These are phyloP conservation scores for Beauveria pseudobassiana DNA, from an alignment of 2,329 filamentous ascomycete genomes.

Conservation along the genomic window DNA sequence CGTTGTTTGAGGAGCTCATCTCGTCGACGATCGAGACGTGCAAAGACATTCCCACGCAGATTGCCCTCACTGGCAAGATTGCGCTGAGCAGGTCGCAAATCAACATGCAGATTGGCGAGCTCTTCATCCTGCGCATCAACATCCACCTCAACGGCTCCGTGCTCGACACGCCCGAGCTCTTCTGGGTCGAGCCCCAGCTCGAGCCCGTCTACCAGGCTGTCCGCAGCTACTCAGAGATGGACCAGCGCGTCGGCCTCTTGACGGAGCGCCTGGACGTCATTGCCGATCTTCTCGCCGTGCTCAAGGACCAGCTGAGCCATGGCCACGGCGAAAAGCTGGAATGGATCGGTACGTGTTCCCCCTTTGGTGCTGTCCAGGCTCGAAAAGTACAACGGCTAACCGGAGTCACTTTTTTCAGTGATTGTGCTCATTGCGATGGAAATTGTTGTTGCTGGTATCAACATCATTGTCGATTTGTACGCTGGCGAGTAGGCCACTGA, in stretches of 20 bases:
- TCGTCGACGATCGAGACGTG: constrained; percentile 89
- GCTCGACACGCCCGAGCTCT: constrained; percentile 91
- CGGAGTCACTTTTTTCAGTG: constrained; percentile 43
- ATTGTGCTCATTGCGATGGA: constrained; percentile 94
- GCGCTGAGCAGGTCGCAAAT: constrained; percentile 81
- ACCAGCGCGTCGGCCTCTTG: constrained; percentile 81
- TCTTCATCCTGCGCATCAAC: constrained; percentile 95
- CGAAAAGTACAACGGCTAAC: constrained; percentile 12
- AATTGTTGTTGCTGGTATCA: constrained; percentile 85
- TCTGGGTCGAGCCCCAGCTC: constrained; percentile 96
- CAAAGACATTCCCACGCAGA: constrained; percentile 87
- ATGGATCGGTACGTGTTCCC: constrained; percentile 67
- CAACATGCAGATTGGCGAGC: constrained; percentile 98
- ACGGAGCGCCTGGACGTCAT: constrained; percentile 89
- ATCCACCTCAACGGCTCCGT: constrained; percentile 97
- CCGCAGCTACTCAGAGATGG: constrained; percentile 93
- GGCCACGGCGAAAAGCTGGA: constrained; percentile 85
- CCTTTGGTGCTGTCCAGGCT: background rate
- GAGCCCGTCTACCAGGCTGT: constrained; percentile 96
- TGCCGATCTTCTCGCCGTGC: constrained; percentile 79
- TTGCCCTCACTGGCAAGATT: constrained; percentile 87
- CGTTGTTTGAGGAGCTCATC: constrained; percentile 90
- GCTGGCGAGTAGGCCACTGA: constrained; percentile 29
- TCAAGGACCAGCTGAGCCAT: constrained; percentile 93
- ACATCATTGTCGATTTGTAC: constrained; percentile 91